Percentiles rank a stretch among this genome's conserved stretches.
Conservation (phyloP, 306 rosid genomes). For the Pterocarpus macrocarpus region DNA sequence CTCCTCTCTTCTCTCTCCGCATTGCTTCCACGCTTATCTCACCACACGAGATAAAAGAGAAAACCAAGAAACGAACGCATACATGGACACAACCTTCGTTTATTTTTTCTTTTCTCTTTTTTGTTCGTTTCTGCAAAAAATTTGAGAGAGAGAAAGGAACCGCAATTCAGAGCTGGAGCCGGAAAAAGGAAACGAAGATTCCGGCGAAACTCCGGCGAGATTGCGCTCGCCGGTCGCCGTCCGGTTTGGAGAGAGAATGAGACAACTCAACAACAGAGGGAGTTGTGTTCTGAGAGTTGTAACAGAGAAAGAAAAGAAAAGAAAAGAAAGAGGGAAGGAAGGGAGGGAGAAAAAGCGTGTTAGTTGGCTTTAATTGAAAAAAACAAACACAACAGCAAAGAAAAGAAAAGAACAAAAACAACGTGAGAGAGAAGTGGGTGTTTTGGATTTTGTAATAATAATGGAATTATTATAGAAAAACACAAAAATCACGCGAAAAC, state of each 20-base stretch:
- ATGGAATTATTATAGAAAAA: background rate
- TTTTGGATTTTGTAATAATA: background rate
- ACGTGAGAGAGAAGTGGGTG: too few relatives aligned
- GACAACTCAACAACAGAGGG: constrained; percentile 36
- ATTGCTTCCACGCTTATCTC: constrained; percentile 43
- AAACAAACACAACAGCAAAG: background rate
- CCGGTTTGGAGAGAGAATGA: constrained; percentile 48
- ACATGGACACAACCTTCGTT: background rate
- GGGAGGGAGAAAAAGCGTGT: constrained; percentile 13
- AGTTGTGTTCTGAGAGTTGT: constrained; percentile 24
- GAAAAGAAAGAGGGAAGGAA: background rate
- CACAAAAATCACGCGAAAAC: background rate
- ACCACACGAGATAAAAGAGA: constrained; percentile 41
- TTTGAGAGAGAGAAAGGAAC: background rate
- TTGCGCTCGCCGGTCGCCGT: constrained; percentile 61
- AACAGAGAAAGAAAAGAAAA: constrained; percentile 10
- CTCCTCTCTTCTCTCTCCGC: constrained; percentile 41
- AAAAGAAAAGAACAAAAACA: background rate
- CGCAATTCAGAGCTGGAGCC: constrained; percentile 22
- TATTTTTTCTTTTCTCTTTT: background rate
- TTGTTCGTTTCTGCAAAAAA: constrained; percentile 29
- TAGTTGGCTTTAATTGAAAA: constrained; percentile 47
- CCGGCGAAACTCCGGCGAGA: constrained; percentile 58
- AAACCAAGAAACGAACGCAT: background rate
- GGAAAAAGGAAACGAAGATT: constrained; percentile 5